A percentile compares a stretch with the other conserved stretches of the same genome.
Evolutionary conservation across 345 rosid genomes (phyloP).

Genomic region (Lepidium aucheri): DNA sequence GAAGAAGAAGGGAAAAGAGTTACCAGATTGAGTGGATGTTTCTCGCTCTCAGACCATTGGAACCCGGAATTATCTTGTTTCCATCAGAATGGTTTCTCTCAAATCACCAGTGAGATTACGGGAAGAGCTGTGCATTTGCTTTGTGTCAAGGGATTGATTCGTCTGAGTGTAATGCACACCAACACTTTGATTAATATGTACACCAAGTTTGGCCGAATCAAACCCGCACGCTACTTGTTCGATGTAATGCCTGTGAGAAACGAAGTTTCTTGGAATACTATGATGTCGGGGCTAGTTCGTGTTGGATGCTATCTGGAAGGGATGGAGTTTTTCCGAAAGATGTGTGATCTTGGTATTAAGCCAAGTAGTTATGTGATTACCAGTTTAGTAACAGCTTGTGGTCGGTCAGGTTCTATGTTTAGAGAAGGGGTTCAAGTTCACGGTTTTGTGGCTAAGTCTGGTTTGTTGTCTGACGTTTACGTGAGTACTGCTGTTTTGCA

Average conservation of each 20-base stretch:
- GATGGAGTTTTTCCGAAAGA: constrained; percentile 35
- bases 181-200: constrained; percentile 76
- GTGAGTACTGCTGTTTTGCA: constrained; percentile 80
- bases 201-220: constrained; percentile 38
- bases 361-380: constrained; percentile 58
- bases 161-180: constrained; percentile 32
- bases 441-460: constrained; percentile 43
- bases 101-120: constrained; percentile 37
- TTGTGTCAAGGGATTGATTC: constrained; percentile 47
- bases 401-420: constrained; percentile 50
- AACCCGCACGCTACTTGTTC: constrained; percentile 55
- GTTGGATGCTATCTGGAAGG: constrained; percentile 40
- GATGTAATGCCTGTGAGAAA: constrained; percentile 60
- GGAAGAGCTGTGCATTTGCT: constrained; percentile 77
- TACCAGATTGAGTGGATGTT: constrained; percentile 13
- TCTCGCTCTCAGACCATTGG: constrained; percentile 48
- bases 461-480: constrained; percentile 58
- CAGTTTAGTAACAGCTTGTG: constrained; percentile 73
- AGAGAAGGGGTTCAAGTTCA: constrained; percentile 68
- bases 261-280: constrained; percentile 77
- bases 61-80: constrained; percentile 56
- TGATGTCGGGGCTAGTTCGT: constrained; percentile 65
- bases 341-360: constrained; percentile 35
- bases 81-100: constrained; percentile 66
- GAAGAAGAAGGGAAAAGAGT: constrained; percentile 4